Percentiles rank a stretch among this genome's conserved stretches.
Conservation (phyloP, 768 basidiomycete genomes). For the Mycena metata region DNA sequence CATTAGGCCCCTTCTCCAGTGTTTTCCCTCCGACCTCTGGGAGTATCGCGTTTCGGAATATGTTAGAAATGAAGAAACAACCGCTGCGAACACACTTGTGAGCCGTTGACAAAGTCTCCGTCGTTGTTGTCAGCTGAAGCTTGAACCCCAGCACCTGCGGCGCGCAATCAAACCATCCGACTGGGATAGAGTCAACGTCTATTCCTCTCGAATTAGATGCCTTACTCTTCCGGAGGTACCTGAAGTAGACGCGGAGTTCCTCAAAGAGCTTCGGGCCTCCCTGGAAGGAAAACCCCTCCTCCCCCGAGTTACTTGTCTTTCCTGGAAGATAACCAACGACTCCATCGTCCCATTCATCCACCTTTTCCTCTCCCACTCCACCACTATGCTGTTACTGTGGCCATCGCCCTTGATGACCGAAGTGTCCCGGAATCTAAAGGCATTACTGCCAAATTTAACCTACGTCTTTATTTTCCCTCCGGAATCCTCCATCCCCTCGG, state of each 20-base stretch:
- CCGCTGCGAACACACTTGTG: background rate
- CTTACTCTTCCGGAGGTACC: background rate
- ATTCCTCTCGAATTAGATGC: background rate
- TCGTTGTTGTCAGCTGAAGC: background rate
- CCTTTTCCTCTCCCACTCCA: background rate
- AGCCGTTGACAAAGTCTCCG: background rate
- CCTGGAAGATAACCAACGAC: background rate
- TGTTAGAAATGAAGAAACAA: background rate
- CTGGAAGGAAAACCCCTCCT: background rate
- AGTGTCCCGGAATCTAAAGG: background rate
- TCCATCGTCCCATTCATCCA: background rate
- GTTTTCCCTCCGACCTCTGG: conserved; percentile 9
- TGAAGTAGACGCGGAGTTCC: background rate
- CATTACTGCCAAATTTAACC: background rate
- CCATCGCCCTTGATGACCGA: background rate
- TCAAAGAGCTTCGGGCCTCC: background rate
- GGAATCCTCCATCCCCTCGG: background rate
- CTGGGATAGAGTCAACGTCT: conserved; percentile 1
- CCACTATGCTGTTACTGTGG: background rate
- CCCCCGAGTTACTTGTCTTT: background rate
- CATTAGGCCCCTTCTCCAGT: background rate
- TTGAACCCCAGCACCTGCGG: background rate
- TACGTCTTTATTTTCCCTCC: background rate
- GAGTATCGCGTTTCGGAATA: background rate
- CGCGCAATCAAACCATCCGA: conserved; percentile 3